Evolutionary conservation across 257 asterid species (phyloP).

Genomic region (Capsicum pubescens): DNA sequence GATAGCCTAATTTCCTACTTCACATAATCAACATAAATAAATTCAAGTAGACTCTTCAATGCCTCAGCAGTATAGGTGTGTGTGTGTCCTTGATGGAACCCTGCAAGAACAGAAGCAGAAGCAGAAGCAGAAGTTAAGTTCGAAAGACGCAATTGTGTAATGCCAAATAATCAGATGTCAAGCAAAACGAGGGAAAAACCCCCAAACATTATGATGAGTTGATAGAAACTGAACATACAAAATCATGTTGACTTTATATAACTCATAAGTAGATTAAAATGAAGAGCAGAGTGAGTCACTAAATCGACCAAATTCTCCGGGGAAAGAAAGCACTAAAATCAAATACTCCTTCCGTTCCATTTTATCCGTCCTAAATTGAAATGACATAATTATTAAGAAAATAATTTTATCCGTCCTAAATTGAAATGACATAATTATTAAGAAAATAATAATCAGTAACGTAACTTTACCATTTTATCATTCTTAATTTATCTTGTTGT

Average conservation of each 20-base stretch:
- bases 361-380: no score
- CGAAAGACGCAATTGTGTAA: neutral
- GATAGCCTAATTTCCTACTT: neutral
- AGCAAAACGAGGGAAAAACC: neutral
- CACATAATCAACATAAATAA: neutral
- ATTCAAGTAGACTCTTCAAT: neutral
- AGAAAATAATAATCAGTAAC: no score
- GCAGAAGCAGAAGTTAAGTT: neutral
- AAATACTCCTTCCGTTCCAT: neutral
- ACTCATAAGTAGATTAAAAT: neutral
- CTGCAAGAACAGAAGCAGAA: constrained; percentile 8
- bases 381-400: no score
- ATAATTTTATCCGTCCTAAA: no score
- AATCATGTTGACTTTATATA: neutral
- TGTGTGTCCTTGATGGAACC: neutral
- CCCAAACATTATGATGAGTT: neutral
- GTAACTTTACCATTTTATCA: no score
- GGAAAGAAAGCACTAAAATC: neutral
- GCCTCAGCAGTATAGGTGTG: neutral
- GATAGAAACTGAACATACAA: neutral
- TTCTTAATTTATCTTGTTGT: no score
- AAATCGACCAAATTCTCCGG: neutral
- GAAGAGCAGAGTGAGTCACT: neutral
- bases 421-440: no score
- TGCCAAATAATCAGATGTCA: neutral